Base-by-base conservation (phyloP, 208 protist genomes). In the Jaenimonas drosophilae region DNA sequence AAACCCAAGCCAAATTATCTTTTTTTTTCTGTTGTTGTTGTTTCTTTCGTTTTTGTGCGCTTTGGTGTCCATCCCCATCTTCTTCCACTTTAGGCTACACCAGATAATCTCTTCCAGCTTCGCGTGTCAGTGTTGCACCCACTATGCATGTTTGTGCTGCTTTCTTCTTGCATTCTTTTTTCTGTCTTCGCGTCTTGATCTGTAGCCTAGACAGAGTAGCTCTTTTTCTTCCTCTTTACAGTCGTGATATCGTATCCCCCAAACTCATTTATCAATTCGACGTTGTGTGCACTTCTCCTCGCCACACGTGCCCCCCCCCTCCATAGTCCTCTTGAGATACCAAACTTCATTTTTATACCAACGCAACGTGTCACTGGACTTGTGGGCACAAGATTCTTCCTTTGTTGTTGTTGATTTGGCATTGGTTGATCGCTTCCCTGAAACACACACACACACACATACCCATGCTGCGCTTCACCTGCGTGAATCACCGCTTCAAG, bases 401-500 rank as follows among this genome's bases (percentile, higher is more conserved):
- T 14, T 34, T 34, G 11, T 34, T 34, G n/a, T n/a, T n/a, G n/a
- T n/a, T n/a, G n/a, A n/a, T n/a, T n/a, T n/a, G n/a, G n/a, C n/a
- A n/a, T n/a, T n/a, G n/a, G n/a, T n/a, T n/a, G n/a, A n/a, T n/a
- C n/a, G n/a, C n/a, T n/a, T n/a, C n/a, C n/a, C n/a, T n/a, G n/a
- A 14, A 37, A 16, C 27, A 21, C 21, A 49, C 43, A 49, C 14
- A 21, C 30, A 21, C 19, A 55, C 32, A 30, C 36, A 12, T 19
- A 14, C 20, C 1, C n/a, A 14, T 24, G 9, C 36, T 7, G 4
- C 25, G 24, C 11, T 40, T 26, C 27, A 24, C n/a, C 19, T 19
- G 38, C 6, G 24, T 27, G 12, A 47, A 6, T 33, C 54, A 52
- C 21, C 37, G n/a, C n/a, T n/a, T n/a, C n/a, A n/a, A n/a, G n/a